These are phyloP conservation scores for Aspergillus bridgeri DNA, from an alignment of 495 filamentous ascomycete species.

Conservation along the genomic window DNA sequence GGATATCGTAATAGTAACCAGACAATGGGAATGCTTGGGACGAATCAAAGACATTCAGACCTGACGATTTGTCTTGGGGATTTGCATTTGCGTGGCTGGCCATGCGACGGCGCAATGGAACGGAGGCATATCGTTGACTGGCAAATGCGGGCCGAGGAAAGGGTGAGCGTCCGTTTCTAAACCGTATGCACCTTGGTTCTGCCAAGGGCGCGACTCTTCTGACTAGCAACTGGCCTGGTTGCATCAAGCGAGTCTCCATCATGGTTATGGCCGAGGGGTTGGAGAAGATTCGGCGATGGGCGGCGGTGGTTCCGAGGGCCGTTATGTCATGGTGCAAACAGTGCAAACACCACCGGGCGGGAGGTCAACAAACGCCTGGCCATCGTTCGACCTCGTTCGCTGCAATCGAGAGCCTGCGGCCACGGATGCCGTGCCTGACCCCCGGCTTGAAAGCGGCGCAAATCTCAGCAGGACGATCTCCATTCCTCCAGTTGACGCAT, in stretches of 20 bases:
- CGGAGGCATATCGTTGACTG: constrained; percentile 20
- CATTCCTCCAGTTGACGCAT: constrained; percentile 32
- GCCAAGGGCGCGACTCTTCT: background rate
- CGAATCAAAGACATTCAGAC: constrained; percentile 4
- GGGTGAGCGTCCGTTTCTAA: background rate
- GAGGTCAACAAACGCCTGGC: background rate
- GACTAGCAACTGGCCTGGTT: constrained; percentile 18
- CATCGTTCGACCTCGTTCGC: no score
- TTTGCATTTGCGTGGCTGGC: constrained; percentile 15
- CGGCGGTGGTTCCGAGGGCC: constrained; percentile 13
- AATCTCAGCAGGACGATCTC: constrained; percentile 43
- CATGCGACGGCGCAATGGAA: constrained; percentile 23
- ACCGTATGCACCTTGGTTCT: background rate
- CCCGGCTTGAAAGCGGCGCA: constrained; percentile 59
- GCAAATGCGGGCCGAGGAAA: background rate
- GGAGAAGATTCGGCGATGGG: constrained; percentile 2
- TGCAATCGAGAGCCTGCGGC: no score
- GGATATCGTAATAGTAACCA: constrained; percentile 39
- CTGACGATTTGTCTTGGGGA: constrained; percentile 12
- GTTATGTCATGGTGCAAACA: constrained; percentile 44
- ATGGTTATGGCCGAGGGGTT: constrained; percentile 4
- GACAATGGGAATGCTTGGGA: constrained; percentile 41
- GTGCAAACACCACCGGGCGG: constrained; percentile 32
- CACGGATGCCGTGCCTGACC: background rate
- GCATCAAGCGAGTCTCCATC: constrained; percentile 32